Evolutionary conservation across 2,329 filamentous ascomycete species (phyloP).

Genomic region (Huntiella abstrusa): DNA sequence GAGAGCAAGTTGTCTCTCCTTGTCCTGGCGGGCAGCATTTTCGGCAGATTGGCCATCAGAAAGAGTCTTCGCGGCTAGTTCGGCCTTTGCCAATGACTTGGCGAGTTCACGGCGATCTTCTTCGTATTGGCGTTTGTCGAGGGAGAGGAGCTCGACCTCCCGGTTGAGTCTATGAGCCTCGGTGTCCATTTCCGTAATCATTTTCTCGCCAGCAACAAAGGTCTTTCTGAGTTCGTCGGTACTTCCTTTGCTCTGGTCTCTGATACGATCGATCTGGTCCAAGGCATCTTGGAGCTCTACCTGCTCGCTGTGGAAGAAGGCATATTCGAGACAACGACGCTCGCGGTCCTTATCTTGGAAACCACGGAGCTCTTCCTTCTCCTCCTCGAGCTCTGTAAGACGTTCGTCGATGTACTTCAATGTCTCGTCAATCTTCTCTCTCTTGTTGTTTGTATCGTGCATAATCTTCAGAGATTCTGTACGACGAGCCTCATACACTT

Average conservation of each 20-base stretch:
- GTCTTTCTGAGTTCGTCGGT: constrained; percentile 63
- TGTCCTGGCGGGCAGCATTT: constrained; percentile 51
- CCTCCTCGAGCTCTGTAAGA: constrained; percentile 76
- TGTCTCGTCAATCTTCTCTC: constrained; percentile 81
- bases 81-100: constrained; percentile 63
- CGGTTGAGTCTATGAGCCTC: constrained; percentile 66
- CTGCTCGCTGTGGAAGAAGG: constrained; percentile 81
- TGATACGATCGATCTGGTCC: constrained; percentile 63
- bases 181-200: constrained; percentile 55
- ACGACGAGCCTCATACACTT: constrained; percentile 85
- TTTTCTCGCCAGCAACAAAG: constrained; percentile 61
- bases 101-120: constrained; percentile 73
- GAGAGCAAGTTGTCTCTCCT: constrained; percentile 51
- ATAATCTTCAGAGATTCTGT: constrained; percentile 92
- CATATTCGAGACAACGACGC: constrained; percentile 80
- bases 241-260: constrained; percentile 66
- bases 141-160: constrained; percentile 63
- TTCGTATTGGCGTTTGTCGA: constrained; percentile 75
- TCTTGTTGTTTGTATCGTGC: constrained; percentile 88
- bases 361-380: constrained; percentile 84
- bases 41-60: constrained; percentile 65
- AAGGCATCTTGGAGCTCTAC: constrained; percentile 57
- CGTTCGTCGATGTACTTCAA: constrained; percentile 84
- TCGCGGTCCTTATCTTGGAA: constrained; percentile 94
- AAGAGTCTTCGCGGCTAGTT: constrained; percentile 66